phyloP scores from a whole-genome alignment of 176 grass and related monocot species.

The Oryza meridionalis region DNA sequence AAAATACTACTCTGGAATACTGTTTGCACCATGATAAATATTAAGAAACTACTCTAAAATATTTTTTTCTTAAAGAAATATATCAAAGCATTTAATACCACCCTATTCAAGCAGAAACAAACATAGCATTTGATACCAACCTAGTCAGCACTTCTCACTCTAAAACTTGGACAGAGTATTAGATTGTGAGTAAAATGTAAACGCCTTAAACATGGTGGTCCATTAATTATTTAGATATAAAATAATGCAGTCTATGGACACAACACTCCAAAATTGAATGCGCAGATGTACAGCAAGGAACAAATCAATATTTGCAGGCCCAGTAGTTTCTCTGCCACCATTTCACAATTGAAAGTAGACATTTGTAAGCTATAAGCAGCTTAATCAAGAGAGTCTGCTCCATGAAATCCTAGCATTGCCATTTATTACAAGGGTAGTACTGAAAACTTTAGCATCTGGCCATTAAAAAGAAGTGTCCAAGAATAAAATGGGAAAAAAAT shows the following conservation, averaged over 20 bases:
- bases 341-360: conserved; percentile 2
- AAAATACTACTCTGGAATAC: conserved; percentile 19
- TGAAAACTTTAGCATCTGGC: background rate
- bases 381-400: conserved; percentile 3
- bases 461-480: conserved; percentile 26
- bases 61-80: conserved; percentile 43
- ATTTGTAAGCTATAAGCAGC: conserved; percentile 36
- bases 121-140: conserved; percentile 17
- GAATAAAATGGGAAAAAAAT: conserved; percentile 16
- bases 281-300: conserved; percentile 4
- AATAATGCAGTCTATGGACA: conserved; percentile 5
- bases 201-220: background rate
- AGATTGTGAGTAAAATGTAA: conserved; percentile 29
- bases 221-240: conserved; percentile 6
- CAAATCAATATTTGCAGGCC: conserved; percentile 6
- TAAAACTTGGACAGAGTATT: conserved; percentile 31
- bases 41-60: conserved; percentile 30
- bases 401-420: conserved; percentile 28
- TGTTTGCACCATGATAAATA: conserved; percentile 39
- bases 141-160: conserved; percentile 26
- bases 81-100: conserved; percentile 1
- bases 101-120: conserved; percentile 33
- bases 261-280: conserved; percentile 9
- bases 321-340: background rate
- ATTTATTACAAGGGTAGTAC: background rate